A percentile compares a stretch with the other conserved stretches of the same genome.
phyloP scores from a whole-genome alignment of 2,329 filamentous ascomycete species.

The Diplocarpon mali region DNA sequence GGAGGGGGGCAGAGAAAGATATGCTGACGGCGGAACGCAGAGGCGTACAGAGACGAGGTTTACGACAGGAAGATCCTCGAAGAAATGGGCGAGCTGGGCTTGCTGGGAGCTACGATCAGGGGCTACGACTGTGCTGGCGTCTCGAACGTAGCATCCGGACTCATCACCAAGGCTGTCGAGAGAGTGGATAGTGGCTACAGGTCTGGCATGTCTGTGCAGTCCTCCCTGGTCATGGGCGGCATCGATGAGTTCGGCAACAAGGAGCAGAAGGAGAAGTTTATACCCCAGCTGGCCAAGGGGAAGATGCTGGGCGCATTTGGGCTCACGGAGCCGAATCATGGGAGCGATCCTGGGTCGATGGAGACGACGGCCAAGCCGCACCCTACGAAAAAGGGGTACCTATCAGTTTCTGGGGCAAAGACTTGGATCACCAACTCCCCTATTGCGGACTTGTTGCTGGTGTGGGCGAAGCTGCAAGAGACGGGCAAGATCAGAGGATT shows the following conservation, averaged over 20 bases:
- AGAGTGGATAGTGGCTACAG: constrained; percentile 85
- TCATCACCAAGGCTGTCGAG: constrained; percentile 85
- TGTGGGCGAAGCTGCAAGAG: constrained; percentile 88
- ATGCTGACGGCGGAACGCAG: constrained; percentile 32
- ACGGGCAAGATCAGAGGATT: constrained; percentile 94
- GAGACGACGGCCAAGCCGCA: constrained; percentile 79
- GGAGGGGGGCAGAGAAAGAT: background rate
- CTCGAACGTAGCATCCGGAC: constrained; percentile 75
- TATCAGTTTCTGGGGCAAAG: constrained; percentile 69
- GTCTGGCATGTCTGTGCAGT: constrained; percentile 88
- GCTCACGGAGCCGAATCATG: constrained; percentile 85
- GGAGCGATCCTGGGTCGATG: constrained; percentile 85
- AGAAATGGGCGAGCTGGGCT: constrained; percentile 88
- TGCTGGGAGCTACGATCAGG: constrained; percentile 74
- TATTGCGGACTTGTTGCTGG: constrained; percentile 71
- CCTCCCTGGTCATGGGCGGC: constrained; percentile 84
- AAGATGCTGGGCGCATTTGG: constrained; percentile 79
- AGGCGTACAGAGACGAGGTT: constrained; percentile 76
- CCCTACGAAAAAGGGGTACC: constrained; percentile 73
- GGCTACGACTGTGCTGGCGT: constrained; percentile 84
- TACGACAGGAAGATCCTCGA: constrained; percentile 77
- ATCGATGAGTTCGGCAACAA: constrained; percentile 80
- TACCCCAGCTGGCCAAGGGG: constrained; percentile 73
- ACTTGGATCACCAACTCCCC: constrained; percentile 96
- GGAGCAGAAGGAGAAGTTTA: constrained; percentile 76